A percentile compares a stretch with the other conserved stretches of the same genome.
These are phyloP conservation scores for Metarhizium brunneum DNA, from an alignment of 2,329 filamentous ascomycete genomes.

Conservation along the genomic window DNA sequence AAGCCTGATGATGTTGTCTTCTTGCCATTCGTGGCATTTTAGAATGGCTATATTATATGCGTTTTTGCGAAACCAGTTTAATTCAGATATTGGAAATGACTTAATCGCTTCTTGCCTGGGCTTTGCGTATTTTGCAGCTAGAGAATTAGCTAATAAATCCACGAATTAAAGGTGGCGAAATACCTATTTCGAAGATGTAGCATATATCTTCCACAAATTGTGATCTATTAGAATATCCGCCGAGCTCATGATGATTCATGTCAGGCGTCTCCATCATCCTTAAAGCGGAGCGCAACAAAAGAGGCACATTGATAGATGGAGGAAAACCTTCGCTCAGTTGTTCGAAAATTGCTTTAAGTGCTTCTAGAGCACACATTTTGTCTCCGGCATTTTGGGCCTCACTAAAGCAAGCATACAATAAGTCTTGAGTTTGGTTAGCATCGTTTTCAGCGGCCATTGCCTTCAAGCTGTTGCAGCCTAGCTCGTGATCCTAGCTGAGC, in stretches of 20 bases:
- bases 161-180: constrained; percentile 2
- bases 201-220: constrained; percentile 41
- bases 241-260: constrained; percentile 18
- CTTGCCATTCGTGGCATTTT: constrained; percentile 44
- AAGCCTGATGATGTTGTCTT: constrained; percentile 46
- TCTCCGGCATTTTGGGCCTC: constrained; percentile 63
- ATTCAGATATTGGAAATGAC: constrained; percentile 53
- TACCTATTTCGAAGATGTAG: constrained; percentile 36
- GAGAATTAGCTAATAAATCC: constrained; percentile 5
- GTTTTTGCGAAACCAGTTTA: constrained; percentile 79
- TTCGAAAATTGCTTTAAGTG: constrained; percentile 24
- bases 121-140: constrained; percentile 19
- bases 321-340: constrained; percentile 13
- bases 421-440: constrained; percentile 40
- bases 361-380: constrained; percentile 41
- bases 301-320: constrained; percentile 22
- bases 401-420: constrained; percentile 71
- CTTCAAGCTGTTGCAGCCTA: constrained; percentile 56
- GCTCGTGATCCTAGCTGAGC: constrained; percentile 43
- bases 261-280: constrained; percentile 36
- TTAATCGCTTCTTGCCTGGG: constrained; percentile 31
- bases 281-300: constrained; percentile 40
- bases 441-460: constrained; percentile 35
- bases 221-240: neutral
- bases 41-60: constrained; percentile 70